These are phyloP conservation scores for Aethionema arabicum DNA, from an alignment of 345 rosid genomes.

Conservation along the genomic window DNA sequence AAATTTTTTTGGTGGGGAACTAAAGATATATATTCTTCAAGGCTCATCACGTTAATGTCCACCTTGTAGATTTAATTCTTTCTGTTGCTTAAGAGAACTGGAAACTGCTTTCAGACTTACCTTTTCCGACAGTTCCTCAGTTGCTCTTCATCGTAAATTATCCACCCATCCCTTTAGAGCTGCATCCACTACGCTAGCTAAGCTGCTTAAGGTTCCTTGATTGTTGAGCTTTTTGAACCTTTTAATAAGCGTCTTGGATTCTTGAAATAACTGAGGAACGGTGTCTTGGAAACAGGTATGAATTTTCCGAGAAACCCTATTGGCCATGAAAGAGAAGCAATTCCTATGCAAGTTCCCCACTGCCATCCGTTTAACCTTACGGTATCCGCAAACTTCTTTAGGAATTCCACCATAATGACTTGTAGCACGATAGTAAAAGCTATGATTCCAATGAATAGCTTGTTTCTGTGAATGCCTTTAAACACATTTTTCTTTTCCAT, in stretches of 20 bases:
- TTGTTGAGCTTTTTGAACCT: slow-evolving; percentile 26
- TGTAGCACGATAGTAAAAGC: slow-evolving; percentile 63
- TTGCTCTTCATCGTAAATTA: slow-evolving; percentile 16
- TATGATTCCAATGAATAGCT: slow-evolving; percentile 53
- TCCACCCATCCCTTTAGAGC: slow-evolving; percentile 11
- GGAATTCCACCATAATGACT: slow-evolving; percentile 62
- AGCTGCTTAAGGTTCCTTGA: slow-evolving; percentile 31
- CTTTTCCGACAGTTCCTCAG: slow-evolving; percentile 8
- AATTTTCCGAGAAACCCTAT: slow-evolving; percentile 60
- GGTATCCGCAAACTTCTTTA: slow-evolving; percentile 59
- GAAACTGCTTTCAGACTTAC: slow-evolving; percentile 13
- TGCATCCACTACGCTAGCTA: slow-evolving; percentile 15
- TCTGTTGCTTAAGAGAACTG: slow-evolving; percentile 20
- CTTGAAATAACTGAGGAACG: slow-evolving; percentile 45
- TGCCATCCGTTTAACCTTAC: slow-evolving; percentile 51
- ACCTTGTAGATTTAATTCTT: slow-evolving; percentile 10
- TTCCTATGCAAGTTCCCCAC: slow-evolving; percentile 50
- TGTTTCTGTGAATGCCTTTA: slow-evolving; percentile 53
- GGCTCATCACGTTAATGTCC: neutral
- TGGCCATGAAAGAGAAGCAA: slow-evolving; percentile 63
- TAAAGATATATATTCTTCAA: slow-evolving; percentile 5
- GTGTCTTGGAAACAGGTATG: slow-evolving; percentile 52
- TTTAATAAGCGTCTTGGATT: slow-evolving; percentile 25
- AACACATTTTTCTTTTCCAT: slow-evolving; percentile 69
- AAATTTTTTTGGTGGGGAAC: slow-evolving; percentile 13